Conservation (phyloP, 306 rosid genomes). For the Cucumis cinereus region DNA sequence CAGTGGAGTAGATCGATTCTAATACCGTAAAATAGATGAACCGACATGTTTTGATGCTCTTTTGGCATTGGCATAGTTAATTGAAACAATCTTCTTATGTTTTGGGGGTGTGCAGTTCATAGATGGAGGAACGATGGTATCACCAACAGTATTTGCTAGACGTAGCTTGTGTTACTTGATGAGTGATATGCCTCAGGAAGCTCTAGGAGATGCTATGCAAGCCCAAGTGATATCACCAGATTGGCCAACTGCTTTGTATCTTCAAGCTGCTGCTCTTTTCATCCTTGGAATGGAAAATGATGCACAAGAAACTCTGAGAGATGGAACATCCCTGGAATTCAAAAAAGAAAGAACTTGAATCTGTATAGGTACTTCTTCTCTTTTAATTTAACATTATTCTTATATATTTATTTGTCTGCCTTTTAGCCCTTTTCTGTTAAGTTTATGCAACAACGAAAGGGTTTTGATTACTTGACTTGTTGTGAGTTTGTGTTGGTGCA, state of each 20-base stretch:
- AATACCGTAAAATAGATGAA: neutral
- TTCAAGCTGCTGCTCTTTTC: conserved; percentile 85
- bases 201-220: conserved; percentile 98
- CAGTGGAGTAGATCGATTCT: neutral
- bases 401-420: conserved; percentile 21
- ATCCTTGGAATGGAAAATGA: conserved; percentile 96
- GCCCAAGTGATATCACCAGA: conserved; percentile 77
- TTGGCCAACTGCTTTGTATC: conserved; percentile 85
- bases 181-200: conserved; percentile 89
- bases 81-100: neutral
- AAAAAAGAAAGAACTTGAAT: conserved; percentile 48
- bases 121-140: conserved; percentile 85
- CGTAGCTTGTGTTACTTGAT: conserved; percentile 88
- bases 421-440: conserved; percentile 11
- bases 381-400: conserved; percentile 6
- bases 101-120: conserved; percentile 51
- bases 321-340: conserved; percentile 71
- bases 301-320: conserved; percentile 88
- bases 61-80: neutral
- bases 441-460: conserved; percentile 17
- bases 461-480: conserved; percentile 10
- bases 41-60: neutral
- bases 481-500: conserved; percentile 15
- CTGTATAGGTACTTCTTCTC: conserved; percentile 41
- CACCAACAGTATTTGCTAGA: conserved; percentile 81